A percentile compares a stretch with the other conserved stretches of the same genome.
These are phyloP conservation scores for Chamaenerion angustifolium DNA, from an alignment of 345 rosid genomes.

Conservation along the genomic window DNA sequence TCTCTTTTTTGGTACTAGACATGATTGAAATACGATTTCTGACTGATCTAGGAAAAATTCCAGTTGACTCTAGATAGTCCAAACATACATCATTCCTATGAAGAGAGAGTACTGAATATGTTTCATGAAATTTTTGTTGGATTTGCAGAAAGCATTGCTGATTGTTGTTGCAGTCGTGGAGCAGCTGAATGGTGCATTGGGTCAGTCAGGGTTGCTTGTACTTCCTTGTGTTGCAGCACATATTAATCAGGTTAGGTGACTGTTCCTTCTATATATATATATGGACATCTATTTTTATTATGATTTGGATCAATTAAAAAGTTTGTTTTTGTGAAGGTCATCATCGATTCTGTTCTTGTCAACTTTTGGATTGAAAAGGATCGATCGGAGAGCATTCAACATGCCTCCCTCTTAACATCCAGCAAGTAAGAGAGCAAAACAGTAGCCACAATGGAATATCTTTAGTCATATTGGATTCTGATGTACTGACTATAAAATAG, in stretches of 20 bases:
- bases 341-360: conserved; percentile 16
- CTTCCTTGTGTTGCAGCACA: conserved; percentile 22
- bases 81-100: too few species aligned
- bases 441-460: too few species aligned
- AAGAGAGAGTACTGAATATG: background rate
- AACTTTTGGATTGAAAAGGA: conserved; percentile 17
- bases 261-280: background rate
- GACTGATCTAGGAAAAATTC: too few species aligned
- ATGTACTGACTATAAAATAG: too few species aligned
- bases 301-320: too few species aligned
- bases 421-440: too few species aligned
- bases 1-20: too few species aligned
- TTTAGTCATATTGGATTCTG: too few species aligned
- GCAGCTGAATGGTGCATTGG: conserved; percentile 19
- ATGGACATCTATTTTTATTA: background rate
- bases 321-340: conserved; percentile 1
- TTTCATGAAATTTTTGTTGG: background rate
- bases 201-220: conserved; percentile 17
- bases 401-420: background rate
- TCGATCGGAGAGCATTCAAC: conserved; percentile 9
- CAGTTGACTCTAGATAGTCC: too few species aligned
- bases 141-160: conserved; percentile 17
- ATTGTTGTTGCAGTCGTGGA: conserved; percentile 18
- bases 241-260: conserved; percentile 10
- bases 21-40: too few species aligned